phyloP scores from a whole-genome alignment of 805 yeast species.

The Wickerhamiella kazuoi region DNA sequence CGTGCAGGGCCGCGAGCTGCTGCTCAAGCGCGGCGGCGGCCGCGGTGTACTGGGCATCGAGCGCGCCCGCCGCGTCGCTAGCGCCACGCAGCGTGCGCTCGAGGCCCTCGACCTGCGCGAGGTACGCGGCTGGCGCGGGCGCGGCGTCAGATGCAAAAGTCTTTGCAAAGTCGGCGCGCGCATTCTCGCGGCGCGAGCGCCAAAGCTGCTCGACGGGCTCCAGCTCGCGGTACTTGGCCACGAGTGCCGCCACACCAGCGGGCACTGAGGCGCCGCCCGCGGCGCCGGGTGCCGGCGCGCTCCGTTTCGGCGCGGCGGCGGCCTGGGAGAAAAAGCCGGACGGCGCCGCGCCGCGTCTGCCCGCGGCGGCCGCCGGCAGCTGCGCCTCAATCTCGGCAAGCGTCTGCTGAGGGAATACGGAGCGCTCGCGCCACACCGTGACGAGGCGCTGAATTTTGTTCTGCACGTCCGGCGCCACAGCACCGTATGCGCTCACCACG shows the following conservation, averaged over 20 bases:
- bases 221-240: conserved; percentile 1
- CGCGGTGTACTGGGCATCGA: background rate
- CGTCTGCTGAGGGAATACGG: conserved; percentile 28
- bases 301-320: background rate
- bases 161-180: conserved; percentile 6
- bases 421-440: conserved; percentile 48
- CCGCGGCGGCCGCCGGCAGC: background rate
- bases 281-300: background rate
- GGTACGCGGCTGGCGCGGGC: conserved; percentile 22
- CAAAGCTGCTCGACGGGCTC: conserved; percentile 1
- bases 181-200: background rate
- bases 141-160: conserved; percentile 16
- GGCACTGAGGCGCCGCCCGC: background rate
- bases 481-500: conserved; percentile 22
- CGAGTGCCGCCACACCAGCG: conserved; percentile 1
- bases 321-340: background rate
- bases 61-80: background rate
- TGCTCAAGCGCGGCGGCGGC: background rate
- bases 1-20: background rate
- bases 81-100: conserved; percentile 9
- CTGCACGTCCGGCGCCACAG: conserved; percentile 26
- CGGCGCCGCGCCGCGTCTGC: background rate
- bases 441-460: conserved; percentile 40
- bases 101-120: conserved; percentile 15
- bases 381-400: conserved; percentile 17